These are phyloP conservation scores for Suhomyces prunicola DNA, from an alignment of 805 yeast genomes.

Conservation along the genomic window DNA sequence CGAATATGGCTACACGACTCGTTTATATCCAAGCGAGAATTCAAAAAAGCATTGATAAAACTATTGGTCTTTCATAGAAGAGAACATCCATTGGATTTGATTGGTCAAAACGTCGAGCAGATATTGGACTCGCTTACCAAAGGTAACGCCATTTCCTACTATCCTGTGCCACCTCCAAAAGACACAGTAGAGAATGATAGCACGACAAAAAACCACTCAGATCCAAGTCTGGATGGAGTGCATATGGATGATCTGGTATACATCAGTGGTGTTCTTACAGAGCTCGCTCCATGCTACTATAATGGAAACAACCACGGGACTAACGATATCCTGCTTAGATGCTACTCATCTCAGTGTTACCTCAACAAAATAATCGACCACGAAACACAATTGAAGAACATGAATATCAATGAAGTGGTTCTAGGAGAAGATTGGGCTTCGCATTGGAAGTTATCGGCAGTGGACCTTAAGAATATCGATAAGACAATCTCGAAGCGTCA, in stretches of 20 bases:
- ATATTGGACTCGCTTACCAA: constrained; percentile 42
- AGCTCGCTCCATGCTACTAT: constrained; percentile 47
- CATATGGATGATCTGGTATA: constrained; percentile 13
- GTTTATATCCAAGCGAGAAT: constrained; percentile 48
- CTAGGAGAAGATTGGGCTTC: constrained; percentile 58
- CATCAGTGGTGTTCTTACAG: constrained; percentile 43
- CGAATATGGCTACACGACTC: constrained; percentile 53
- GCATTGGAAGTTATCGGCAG: constrained; percentile 60
- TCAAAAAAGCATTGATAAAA: constrained; percentile 50
- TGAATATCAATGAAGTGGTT: constrained; percentile 18
- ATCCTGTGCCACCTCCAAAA: neutral
- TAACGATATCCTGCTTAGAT: constrained; percentile 17
- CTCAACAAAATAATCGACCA: constrained; percentile 28
- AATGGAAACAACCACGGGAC: constrained; percentile 13
- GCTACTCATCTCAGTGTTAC: constrained; percentile 35
- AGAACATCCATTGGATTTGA: constrained; percentile 46
- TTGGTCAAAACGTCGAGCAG: constrained; percentile 50
- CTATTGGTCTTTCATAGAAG: constrained; percentile 51
- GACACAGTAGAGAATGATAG: neutral
- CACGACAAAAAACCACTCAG: neutral
- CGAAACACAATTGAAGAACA: constrained; percentile 16
- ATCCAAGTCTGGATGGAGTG: constrained; percentile 8
- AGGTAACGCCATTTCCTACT: constrained; percentile 37
- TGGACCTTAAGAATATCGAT: constrained; percentile 50
- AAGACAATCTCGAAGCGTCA: constrained; percentile 60